Evolutionary conservation across 768 basidiomycete genomes (phyloP).

Genomic region (Pisolithus marmoratus): DNA sequence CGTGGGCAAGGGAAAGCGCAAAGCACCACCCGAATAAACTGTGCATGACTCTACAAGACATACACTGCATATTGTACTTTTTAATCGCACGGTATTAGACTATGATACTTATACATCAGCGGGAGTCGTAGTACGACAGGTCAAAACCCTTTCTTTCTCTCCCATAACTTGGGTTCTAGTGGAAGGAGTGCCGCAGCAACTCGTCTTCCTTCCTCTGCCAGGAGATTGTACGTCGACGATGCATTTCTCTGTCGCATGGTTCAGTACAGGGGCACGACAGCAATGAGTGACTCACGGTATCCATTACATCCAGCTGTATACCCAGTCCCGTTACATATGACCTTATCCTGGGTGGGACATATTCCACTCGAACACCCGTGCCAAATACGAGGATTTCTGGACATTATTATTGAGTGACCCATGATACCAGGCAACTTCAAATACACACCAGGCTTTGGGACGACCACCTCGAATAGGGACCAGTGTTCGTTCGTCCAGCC

Average conservation of each 20-base stretch:
- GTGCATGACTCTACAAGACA: too few relatives aligned
- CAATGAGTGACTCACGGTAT: slow-evolving; percentile 48
- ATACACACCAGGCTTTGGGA: slow-evolving; percentile 78
- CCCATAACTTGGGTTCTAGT: slow-evolving; percentile 49
- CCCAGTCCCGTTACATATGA: slow-evolving; percentile 68
- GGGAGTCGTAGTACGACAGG: background rate
- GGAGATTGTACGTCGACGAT: slow-evolving; percentile 90
- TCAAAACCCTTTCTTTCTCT: slow-evolving; percentile 17
- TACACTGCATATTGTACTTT: slow-evolving; percentile 6
- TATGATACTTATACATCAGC: slow-evolving; percentile 13
- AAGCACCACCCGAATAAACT: slow-evolving; percentile 35
- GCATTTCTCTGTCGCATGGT: slow-evolving; percentile 65
- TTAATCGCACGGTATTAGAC: slow-evolving; percentile 1
- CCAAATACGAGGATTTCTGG: slow-evolving; percentile 88
- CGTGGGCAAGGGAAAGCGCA: slow-evolving; percentile 57
- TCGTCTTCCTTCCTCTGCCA: slow-evolving; percentile 88
- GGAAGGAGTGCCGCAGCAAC: slow-evolving; percentile 91
- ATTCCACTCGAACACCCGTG: slow-evolving; percentile 67
- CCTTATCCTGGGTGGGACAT: slow-evolving; percentile 63
- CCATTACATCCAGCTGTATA: slow-evolving; percentile 86
- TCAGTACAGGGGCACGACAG: background rate
- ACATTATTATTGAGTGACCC: background rate
- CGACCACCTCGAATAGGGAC: slow-evolving; percentile 72
- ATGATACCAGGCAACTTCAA: background rate
- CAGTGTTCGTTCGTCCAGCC: slow-evolving; percentile 75